Conservation (phyloP, 1,139 yeast genomes). For the Kodamaea suecica region DNA sequence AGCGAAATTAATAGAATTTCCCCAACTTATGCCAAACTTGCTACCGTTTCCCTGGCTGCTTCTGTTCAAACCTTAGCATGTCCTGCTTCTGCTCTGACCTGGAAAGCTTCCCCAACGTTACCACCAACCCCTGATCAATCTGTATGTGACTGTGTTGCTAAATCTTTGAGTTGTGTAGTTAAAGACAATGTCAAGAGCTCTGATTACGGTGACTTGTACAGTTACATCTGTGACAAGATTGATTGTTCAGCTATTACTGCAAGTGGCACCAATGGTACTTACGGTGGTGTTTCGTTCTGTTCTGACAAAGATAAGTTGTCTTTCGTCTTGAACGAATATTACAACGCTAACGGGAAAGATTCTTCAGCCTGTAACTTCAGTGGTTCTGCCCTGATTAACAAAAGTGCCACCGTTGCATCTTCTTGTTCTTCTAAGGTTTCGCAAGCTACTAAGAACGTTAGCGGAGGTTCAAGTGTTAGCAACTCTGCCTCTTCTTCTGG, state of each 20-base stretch:
- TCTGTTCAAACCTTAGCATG: slow-evolving; percentile 28
- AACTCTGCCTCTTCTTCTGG: slow-evolving; percentile 15
- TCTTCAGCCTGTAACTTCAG: slow-evolving; percentile 39
- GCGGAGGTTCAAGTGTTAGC: slow-evolving; percentile 19
- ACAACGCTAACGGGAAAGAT: slow-evolving; percentile 26
- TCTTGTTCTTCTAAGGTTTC: slow-evolving; percentile 31
- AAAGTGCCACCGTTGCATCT: slow-evolving; percentile 24
- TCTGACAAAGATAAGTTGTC: slow-evolving; percentile 38
- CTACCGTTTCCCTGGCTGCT: slow-evolving; percentile 23
- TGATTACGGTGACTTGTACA: slow-evolving; percentile 37
- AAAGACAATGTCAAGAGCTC: slow-evolving; percentile 26
- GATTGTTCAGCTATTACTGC: slow-evolving; percentile 39
- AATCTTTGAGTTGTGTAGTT: slow-evolving; percentile 37
- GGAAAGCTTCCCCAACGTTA: slow-evolving; percentile 39
- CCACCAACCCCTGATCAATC: slow-evolving; percentile 46
- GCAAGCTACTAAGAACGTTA: slow-evolving; percentile 18
- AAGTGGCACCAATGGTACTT: slow-evolving; percentile 36
- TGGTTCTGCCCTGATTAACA: slow-evolving; percentile 39
- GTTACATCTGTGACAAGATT: slow-evolving; percentile 30
- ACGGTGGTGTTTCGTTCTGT: slow-evolving; percentile 44
- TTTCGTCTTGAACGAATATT: slow-evolving; percentile 41
- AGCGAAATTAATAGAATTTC: slow-evolving; percentile 57
- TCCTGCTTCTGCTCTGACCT: slow-evolving; percentile 34
- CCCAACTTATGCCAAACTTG: slow-evolving; percentile 38
- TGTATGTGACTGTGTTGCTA: slow-evolving; percentile 37